A percentile compares a stretch with the other conserved stretches of the same genome.
Conservation (phyloP, 768 basidiomycete species). For the Pisolithus tinctorius region DNA sequence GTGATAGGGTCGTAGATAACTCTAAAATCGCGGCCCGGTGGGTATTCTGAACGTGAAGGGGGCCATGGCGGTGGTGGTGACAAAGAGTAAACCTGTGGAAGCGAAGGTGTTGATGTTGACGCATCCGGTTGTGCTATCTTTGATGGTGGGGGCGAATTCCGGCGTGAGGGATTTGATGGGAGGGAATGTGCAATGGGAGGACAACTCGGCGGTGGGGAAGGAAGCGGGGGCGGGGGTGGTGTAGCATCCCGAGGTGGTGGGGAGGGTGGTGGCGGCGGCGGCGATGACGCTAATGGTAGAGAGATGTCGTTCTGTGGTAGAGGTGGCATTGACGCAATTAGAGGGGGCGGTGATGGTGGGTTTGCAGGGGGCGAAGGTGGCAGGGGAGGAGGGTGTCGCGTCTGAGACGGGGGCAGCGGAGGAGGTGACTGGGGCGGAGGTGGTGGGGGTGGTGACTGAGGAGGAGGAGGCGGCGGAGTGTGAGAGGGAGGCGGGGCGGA, state of each 20-base stretch:
- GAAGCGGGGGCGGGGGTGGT: constrained; percentile 15
- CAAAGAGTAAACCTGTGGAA: constrained; percentile 33
- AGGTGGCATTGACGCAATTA: constrained; percentile 11
- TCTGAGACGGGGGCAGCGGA: constrained; percentile 16
- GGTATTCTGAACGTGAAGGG: constrained; percentile 44
- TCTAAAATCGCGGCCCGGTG: constrained; percentile 46
- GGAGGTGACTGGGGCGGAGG: constrained; percentile 24
- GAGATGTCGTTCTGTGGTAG: constrained; percentile 14
- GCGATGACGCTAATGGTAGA: constrained; percentile 11
- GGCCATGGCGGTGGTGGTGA: constrained; percentile 48
- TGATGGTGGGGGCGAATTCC: constrained; percentile 20
- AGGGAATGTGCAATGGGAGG: constrained; percentile 15
- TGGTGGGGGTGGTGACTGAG: constrained; percentile 17
- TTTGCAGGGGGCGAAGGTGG: constrained; percentile 22
- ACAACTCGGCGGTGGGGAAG: constrained; percentile 25
- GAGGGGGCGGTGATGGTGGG: constrained; percentile 5
- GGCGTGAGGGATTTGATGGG: constrained; percentile 9
- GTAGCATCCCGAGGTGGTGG: constrained; percentile 8
- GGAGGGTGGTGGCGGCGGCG: constrained; percentile 17
- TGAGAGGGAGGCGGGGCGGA: constrained; percentile 24
- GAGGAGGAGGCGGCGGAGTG: constrained; percentile 25
- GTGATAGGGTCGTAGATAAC: constrained; percentile 56
- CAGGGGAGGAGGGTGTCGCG: constrained; percentile 18
- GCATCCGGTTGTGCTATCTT: constrained; percentile 23
- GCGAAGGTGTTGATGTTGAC: constrained; percentile 20